Conservation (phyloP, 2,329 filamentous ascomycete species). For the Mycosphaerella arachidis region DNA sequence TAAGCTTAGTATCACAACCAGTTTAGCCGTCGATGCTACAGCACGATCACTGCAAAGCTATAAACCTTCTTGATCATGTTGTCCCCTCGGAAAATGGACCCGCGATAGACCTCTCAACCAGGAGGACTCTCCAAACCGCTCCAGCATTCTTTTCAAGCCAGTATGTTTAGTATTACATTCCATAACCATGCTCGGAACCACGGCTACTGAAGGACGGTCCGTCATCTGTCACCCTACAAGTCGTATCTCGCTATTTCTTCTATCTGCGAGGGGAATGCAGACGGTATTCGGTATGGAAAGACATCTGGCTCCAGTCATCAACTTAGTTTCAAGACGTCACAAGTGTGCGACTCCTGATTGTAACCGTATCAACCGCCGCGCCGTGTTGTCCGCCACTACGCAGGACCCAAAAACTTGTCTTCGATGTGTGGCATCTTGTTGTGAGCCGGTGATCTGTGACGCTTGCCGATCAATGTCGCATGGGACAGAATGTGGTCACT, state of each 20-base stretch:
- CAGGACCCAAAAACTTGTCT: background rate
- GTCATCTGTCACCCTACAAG: background rate
- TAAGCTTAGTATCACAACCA: background rate
- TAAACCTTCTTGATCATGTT: background rate
- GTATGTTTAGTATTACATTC: background rate
- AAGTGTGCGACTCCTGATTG: background rate
- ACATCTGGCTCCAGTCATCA: background rate
- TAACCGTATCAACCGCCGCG: background rate
- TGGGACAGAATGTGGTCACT: background rate
- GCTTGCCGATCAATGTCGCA: background rate
- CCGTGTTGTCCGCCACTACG: conserved; percentile 4
- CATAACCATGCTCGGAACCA: background rate
- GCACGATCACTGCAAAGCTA: background rate
- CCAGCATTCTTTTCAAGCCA: background rate
- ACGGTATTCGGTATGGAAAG: too few species aligned
- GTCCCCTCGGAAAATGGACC: background rate
- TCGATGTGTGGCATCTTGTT: background rate
- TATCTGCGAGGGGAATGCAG: background rate
- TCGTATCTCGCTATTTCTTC: background rate
- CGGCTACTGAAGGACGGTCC: background rate
- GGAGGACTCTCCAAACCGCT: background rate
- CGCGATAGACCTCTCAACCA: background rate
- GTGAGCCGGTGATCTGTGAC: background rate
- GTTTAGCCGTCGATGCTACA: background rate
- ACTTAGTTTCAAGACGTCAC: background rate